A percentile compares a stretch with the other conserved stretches of the same genome.
Evolutionary conservation across 2,329 filamentous ascomycete genomes (phyloP).

Genomic region (Pseudocercospora fuligena): DNA sequence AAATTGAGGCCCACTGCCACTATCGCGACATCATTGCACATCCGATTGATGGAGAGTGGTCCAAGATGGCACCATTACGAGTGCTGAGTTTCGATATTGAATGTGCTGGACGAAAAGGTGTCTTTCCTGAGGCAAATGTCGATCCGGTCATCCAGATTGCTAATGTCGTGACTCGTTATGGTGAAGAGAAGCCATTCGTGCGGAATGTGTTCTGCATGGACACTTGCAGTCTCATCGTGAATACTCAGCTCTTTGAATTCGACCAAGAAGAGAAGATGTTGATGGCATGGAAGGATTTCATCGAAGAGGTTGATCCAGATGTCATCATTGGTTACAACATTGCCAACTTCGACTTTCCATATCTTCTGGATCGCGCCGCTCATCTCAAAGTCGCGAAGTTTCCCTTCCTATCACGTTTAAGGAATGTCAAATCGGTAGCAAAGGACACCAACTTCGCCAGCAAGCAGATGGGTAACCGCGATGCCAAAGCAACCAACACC

Average conservation of each 20-base stretch:
- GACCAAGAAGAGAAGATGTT: conserved; percentile 85
- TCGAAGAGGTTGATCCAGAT: conserved; percentile 89
- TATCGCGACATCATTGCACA: conserved; percentile 86
- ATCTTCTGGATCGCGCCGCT: conserved; percentile 84
- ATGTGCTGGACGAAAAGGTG: conserved; percentile 94
- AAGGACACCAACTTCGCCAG: conserved; percentile 89
- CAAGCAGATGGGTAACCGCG: conserved; percentile 97
- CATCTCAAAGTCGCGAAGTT: conserved; percentile 81
- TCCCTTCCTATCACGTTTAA: conserved; percentile 84
- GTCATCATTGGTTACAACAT: conserved; percentile 99
- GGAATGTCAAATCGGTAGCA: conserved; percentile 69
- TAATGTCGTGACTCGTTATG: conserved; percentile 91
- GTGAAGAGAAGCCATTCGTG: conserved; percentile 93
- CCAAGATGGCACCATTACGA: conserved; percentile 93
- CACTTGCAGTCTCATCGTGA: conserved; percentile 89
- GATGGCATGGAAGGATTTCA: conserved; percentile 87
- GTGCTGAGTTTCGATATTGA: conserved; percentile 98
- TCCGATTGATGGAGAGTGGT: conserved; percentile 89
- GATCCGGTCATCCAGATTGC: conserved; percentile 98
- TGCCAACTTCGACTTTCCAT: conserved; percentile 97
- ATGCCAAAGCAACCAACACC: conserved; percentile 92
- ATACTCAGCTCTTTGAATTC: conserved; percentile 88
- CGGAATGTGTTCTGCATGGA: conserved; percentile 96
- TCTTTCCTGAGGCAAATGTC: conserved; percentile 89
- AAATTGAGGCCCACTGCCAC: conserved; percentile 88